phyloP scores from a whole-genome alignment of 306 rosid species.

The Lupinus albus region DNA sequence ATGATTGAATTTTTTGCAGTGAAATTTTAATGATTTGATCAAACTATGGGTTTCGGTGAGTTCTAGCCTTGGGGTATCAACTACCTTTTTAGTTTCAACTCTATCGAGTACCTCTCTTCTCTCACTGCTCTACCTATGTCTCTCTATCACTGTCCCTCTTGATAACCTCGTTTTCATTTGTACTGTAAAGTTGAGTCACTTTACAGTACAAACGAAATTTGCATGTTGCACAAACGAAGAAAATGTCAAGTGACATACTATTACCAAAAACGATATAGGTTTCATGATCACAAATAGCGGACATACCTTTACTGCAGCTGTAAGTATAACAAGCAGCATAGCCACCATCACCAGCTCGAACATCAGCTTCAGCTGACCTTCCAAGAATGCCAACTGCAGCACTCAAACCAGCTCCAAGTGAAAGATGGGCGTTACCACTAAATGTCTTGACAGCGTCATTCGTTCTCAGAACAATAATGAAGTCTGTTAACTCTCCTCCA shows the following conservation, averaged over 20 bases:
- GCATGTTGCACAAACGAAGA: not conserved
- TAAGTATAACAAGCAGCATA: conserved; percentile 87
- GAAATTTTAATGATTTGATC: no score
- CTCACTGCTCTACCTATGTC: no score
- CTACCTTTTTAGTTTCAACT: no score
- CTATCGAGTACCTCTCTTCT: no score
- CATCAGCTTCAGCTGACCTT: conserved; percentile 87
- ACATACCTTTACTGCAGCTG: conserved; percentile 92
- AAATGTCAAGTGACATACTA: not conserved
- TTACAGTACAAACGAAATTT: no score
- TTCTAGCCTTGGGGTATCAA: no score
- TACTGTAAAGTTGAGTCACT: no score
- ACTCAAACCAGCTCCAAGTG: conserved; percentile 93
- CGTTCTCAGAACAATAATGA: conserved; percentile 82
- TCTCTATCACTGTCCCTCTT: no score
- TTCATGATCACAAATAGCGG: conserved; percentile 23
- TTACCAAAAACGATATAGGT: not conserved
- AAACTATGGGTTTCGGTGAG: no score
- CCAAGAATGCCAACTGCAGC: conserved; percentile 91
- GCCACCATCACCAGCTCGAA: conserved; percentile 98
- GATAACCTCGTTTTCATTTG: no score
- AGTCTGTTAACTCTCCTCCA: conserved; percentile 97
- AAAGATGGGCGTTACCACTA: conserved; percentile 73
- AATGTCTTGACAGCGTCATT: conserved; percentile 81
- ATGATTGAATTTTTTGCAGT: no score